A percentile compares a stretch with the other conserved stretches of the same genome.
These are phyloP conservation scores for Diaporthe vaccinii DNA, from an alignment of 2,329 filamentous ascomycete genomes.

Conservation along the genomic window DNA sequence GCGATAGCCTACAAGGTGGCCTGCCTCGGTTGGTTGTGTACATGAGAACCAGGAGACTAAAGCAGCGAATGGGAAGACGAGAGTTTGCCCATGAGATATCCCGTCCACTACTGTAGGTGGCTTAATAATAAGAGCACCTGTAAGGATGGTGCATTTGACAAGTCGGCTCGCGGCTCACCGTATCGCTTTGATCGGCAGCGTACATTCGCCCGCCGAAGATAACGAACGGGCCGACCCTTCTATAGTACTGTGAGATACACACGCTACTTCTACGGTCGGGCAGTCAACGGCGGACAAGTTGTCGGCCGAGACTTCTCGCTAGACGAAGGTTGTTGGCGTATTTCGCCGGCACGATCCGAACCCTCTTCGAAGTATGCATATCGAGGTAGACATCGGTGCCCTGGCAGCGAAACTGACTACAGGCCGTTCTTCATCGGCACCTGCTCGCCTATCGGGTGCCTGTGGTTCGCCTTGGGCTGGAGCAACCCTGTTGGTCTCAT, in stretches of 20 bases:
- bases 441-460: background rate
- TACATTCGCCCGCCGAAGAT: background rate
- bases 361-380: too few relatives aligned
- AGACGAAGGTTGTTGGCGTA: background rate
- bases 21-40: background rate
- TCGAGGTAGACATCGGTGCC: background rate
- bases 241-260: background rate
- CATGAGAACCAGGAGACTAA: too few relatives aligned
- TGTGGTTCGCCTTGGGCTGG: background rate
- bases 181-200: background rate
- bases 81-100: background rate
- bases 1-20: background rate
- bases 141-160: background rate
- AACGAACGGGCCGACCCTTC: slow-evolving; percentile 4
- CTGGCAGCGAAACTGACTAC: background rate
- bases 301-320: background rate
- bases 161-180: background rate
- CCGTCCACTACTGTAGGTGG: background rate
- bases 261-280: background rate
- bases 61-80: background rate
- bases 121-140: background rate
- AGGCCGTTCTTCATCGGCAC: background rate
- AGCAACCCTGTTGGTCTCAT: background rate
- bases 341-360: slow-evolving; percentile 5
- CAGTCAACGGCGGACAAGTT: background rate